phyloP scores from a whole-genome alignment of 495 filamentous ascomycete species.

The Rostrohypoxylon terebratum region DNA sequence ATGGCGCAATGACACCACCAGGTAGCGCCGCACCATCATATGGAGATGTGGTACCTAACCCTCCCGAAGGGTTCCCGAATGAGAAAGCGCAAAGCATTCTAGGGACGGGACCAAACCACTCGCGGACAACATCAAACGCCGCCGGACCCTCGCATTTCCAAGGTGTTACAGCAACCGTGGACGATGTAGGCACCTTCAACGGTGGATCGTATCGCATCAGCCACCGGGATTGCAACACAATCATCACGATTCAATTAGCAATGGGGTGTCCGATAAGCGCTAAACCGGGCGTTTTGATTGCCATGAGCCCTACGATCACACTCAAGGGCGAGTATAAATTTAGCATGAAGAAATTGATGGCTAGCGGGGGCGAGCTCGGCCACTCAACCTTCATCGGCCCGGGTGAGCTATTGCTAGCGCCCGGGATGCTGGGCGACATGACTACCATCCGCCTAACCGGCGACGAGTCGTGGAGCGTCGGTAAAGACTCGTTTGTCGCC shows the following conservation, averaged over 20 bases:
- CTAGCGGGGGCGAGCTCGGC: slow-evolving; percentile 78
- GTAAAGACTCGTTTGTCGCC: slow-evolving; percentile 82
- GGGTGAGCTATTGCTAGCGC: slow-evolving; percentile 87
- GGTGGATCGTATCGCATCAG: slow-evolving; percentile 94
- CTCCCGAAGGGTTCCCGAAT: slow-evolving; percentile 47
- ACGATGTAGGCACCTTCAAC: slow-evolving; percentile 95
- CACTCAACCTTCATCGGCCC: slow-evolving; percentile 89
- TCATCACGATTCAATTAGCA: slow-evolving; percentile 89
- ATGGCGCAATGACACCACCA: slow-evolving; percentile 44
- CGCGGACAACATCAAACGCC: slow-evolving; percentile 59
- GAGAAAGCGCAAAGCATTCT: slow-evolving; percentile 53
- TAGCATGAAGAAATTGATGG: slow-evolving; percentile 84
- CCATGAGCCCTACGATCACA: slow-evolving; percentile 89
- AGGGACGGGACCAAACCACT: slow-evolving; percentile 47
- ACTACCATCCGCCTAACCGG: slow-evolving; percentile 79
- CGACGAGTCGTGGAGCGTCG: slow-evolving; percentile 80
- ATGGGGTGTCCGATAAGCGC: slow-evolving; percentile 85
- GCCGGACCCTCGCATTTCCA: slow-evolving; percentile 62
- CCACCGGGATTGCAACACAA: slow-evolving; percentile 89
- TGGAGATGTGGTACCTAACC: slow-evolving; percentile 47
- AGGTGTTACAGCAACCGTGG: slow-evolving; percentile 70
- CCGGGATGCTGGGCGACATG: slow-evolving; percentile 84
- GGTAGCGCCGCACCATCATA: slow-evolving; percentile 52
- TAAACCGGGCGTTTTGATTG: slow-evolving; percentile 88
- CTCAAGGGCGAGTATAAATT: slow-evolving; percentile 85